Conservation (phyloP, 2,329 filamentous ascomycete genomes). For the Hymenoscyphus fraxineus region DNA sequence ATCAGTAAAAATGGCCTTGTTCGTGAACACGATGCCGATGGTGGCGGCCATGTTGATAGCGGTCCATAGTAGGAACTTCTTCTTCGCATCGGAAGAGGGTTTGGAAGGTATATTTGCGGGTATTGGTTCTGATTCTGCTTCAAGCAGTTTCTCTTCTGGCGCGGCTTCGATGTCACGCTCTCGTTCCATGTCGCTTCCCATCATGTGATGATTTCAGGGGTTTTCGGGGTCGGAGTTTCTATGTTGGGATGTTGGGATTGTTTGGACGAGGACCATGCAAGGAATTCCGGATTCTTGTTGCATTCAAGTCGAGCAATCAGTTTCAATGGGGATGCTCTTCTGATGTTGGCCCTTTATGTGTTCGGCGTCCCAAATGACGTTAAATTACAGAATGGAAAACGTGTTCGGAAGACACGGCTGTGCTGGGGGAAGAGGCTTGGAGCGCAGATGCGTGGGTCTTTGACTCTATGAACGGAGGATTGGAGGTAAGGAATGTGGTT, state of each 20-base stretch:
- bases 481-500: background rate
- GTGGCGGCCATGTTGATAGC: slow-evolving; percentile 28
- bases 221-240: background rate
- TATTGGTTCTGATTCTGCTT: slow-evolving; percentile 8
- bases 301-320: background rate
- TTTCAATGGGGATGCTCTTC: background rate
- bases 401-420: slow-evolving; percentile 13
- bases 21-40: slow-evolving; percentile 31
- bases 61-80: slow-evolving; percentile 14
- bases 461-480: background rate
- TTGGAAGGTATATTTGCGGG: slow-evolving; percentile 5
- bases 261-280: background rate
- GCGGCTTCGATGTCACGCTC: slow-evolving; percentile 21
- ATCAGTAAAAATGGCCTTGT: slow-evolving; percentile 31
- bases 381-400: slow-evolving; percentile 1
- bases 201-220: slow-evolving; percentile 15
- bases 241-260: background rate
- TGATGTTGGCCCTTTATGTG: background rate
- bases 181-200: slow-evolving; percentile 20
- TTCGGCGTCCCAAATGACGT: background rate
- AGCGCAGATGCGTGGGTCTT: background rate
- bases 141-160: slow-evolving; percentile 15
- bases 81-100: slow-evolving; percentile 8
- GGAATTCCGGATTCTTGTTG: background rate
- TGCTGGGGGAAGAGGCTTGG: background rate